These are phyloP conservation scores for Anaeramoeba ignava DNA, from an alignment of 78 protist species.

Conservation along the genomic window DNA sequence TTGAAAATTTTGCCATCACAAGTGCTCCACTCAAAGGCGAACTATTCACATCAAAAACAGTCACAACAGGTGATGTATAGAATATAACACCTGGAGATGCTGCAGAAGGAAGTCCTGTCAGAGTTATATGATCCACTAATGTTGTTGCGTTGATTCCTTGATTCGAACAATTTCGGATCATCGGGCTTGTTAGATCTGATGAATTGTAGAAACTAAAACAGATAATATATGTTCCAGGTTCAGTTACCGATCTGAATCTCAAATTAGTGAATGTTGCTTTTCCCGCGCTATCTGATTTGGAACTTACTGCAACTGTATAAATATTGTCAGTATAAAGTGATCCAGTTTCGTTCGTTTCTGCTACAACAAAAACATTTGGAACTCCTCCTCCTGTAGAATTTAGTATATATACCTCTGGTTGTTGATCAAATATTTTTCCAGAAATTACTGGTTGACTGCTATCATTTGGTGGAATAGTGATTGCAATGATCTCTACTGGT, in stretches of 20 bases:
- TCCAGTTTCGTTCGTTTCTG: not conserved
- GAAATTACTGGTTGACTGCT: not conserved
- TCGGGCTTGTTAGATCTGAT: too few species aligned
- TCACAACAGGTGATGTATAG: not conserved
- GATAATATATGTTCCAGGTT: not conserved
- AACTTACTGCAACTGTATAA: too few species aligned
- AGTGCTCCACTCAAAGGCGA: too few species aligned
- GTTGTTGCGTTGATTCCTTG: not conserved
- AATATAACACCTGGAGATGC: not conserved
- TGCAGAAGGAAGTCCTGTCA: not conserved
- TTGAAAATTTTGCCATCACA: too few species aligned
- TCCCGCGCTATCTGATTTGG: not conserved
- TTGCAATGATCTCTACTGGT: not conserved
- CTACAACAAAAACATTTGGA: not conserved
- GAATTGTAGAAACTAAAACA: not conserved
- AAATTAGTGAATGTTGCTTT: not conserved
- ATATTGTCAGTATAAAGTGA: too few species aligned
- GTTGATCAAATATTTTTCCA: not conserved
- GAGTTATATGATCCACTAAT: not conserved
- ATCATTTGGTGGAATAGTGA: not conserved
- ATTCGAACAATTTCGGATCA: too few species aligned
- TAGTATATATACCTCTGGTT: not conserved
- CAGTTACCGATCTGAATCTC: not conserved
- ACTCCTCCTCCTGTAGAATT: not conserved
- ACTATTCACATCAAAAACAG: too few species aligned